These are phyloP conservation scores for Auriscalpium orientale DNA, from an alignment of 768 basidiomycete genomes.

Conservation along the genomic window DNA sequence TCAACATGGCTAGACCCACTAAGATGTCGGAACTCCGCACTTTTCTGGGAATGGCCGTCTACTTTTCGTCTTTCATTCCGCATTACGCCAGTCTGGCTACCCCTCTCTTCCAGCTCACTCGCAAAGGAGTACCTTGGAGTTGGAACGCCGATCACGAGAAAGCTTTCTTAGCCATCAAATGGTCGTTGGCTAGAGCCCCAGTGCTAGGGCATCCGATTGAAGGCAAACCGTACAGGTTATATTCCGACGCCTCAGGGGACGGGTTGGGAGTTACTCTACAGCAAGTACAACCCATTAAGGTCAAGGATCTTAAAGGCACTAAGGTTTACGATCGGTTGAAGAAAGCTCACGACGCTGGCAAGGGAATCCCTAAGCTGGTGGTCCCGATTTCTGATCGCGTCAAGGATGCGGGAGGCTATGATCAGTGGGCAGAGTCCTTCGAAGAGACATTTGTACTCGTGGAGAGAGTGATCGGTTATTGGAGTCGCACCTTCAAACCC, in stretches of 20 bases:
- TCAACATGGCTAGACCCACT: constrained; percentile 16
- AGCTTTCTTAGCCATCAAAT: constrained; percentile 26
- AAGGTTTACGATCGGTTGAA: constrained; percentile 12
- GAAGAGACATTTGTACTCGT: constrained; percentile 15
- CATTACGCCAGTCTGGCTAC: constrained; percentile 27
- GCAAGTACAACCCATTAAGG: constrained; percentile 17
- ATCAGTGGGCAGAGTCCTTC: constrained; percentile 1
- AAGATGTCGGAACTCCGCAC: constrained; percentile 15
- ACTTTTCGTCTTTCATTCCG: constrained; percentile 30
- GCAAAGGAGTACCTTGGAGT: constrained; percentile 19
- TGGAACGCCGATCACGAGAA: constrained; percentile 19
- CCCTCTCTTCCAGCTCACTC: constrained; percentile 27
- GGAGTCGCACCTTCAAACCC: constrained; percentile 14
- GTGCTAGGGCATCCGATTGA: constrained; percentile 24
- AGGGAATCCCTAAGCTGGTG: not conserved
- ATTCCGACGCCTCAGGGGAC: constrained; percentile 25
- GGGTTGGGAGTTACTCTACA: constrained; percentile 17
- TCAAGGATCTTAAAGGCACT: constrained; percentile 15
- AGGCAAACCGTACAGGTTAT: constrained; percentile 27
- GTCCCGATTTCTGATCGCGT: not conserved
- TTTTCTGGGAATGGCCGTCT: constrained; percentile 26
- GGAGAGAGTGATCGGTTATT: constrained; percentile 18
- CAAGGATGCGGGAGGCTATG: not conserved
- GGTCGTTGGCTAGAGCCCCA: constrained; percentile 24
- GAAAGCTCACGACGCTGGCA: not conserved